phyloP scores from a whole-genome alignment of 2,329 filamentous ascomycete species.

The Phialocephala sp. region DNA sequence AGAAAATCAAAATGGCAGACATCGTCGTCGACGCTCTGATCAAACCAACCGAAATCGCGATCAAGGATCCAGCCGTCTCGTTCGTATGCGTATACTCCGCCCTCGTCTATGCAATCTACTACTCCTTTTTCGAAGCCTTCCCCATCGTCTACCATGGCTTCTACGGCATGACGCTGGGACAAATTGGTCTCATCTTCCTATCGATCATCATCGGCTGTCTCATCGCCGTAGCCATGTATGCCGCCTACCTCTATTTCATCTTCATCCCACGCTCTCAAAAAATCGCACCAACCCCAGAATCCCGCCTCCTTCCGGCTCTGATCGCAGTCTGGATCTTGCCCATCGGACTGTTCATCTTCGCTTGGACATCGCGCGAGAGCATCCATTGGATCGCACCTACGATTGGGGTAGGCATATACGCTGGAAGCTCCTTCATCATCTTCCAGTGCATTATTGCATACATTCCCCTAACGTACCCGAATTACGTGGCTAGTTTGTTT shows the following conservation, averaged over 20 bases:
- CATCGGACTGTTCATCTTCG: slow-evolving; percentile 63
- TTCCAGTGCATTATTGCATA: slow-evolving; percentile 63
- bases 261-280: slow-evolving; percentile 43
- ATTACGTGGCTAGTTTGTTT: slow-evolving; percentile 62
- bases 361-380: slow-evolving; percentile 55
- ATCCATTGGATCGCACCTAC: slow-evolving; percentile 61
- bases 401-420: slow-evolving; percentile 58
- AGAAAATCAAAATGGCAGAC: slow-evolving; percentile 47
- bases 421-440: slow-evolving; percentile 57
- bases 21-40: slow-evolving; percentile 60
- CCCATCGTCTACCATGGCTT: slow-evolving; percentile 62
- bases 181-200: slow-evolving; percentile 63
- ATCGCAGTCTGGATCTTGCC: slow-evolving; percentile 55
- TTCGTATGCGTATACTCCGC: slow-evolving; percentile 64
- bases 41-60: slow-evolving; percentile 61
- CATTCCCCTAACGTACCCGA: slow-evolving; percentile 58
- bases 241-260: slow-evolving; percentile 50
- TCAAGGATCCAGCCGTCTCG: slow-evolving; percentile 63
- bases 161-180: slow-evolving; percentile 62
- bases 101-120: slow-evolving; percentile 65
- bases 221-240: slow-evolving; percentile 54
- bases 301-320: slow-evolving; percentile 58
- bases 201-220: slow-evolving; percentile 60
- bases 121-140: slow-evolving; percentile 67
- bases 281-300: slow-evolving; percentile 55